Evolutionary conservation across 371 early-diverging fungal genomes (phyloP), one percentile per base, ranked within the genome.

Genomic region (Mortierella sp.): DNA sequence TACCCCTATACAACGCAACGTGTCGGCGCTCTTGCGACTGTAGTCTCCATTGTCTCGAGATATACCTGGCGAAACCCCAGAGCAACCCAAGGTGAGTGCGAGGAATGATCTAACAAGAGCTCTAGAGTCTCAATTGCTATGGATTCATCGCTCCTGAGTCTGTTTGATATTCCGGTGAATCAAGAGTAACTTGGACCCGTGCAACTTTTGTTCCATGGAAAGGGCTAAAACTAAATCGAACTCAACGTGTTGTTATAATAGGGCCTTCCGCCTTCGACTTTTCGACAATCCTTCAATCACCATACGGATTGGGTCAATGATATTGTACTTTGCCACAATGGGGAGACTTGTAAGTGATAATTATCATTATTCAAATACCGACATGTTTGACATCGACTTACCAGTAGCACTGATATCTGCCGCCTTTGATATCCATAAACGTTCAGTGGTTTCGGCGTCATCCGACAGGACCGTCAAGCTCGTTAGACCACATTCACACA

Each of bases 241-340:
- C 5, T 43, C 16, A 10, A 43, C 9, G 10, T 10, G 16, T 3
- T 49, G 20, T 49, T 20, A 49, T 49, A 16, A 6, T 77, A 86
- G 75, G 72, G 70, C 20, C 78, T 80, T 37, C 88, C 88, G 14
- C 84, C 85, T 57, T 85, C 95, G 4, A 89, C 90, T 2, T 90
- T 90, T 65, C 86, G 90, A 24, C 88, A 89, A 11, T 92, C 94
- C 43, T 94, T 91, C 49, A 91, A 94, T 77, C 91, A 94, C 73
- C 99, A 98, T 76, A 92, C 94, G 9, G 98, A 98, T 84, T 98
- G 99, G 99, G 95, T 98, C 12, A 98, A 97, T 80, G 97, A 96
- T 72, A 90, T 98, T 62, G 90, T 93, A 5, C 88, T 96, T 9
- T 93, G 93, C 64, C 90, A 93, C 69, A 77, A 85, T 59, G 90